phyloP scores from a whole-genome alignment of 495 filamentous ascomycete species.

The Penicillium steckii region DNA sequence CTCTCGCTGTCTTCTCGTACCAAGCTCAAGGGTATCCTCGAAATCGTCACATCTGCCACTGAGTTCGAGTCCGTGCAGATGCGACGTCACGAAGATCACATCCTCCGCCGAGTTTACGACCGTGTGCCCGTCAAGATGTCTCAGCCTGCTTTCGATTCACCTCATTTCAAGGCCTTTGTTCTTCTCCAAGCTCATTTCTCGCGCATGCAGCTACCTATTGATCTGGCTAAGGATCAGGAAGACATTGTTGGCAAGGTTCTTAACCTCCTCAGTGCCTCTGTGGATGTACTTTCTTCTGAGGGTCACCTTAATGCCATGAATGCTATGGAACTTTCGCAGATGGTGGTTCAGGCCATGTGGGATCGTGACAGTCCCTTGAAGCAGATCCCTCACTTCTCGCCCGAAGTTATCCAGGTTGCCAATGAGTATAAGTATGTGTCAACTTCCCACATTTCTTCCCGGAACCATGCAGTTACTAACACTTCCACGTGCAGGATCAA shows the following conservation, averaged over 20 bases:
- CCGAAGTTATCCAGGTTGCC: conserved; percentile 78
- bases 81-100: conserved; percentile 83
- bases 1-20: conserved; percentile 85
- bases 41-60: conserved; percentile 95
- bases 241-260: conserved; percentile 81
- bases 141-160: conserved; percentile 79
- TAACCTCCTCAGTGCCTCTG: conserved; percentile 84
- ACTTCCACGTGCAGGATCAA: conserved; percentile 54
- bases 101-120: conserved; percentile 91
- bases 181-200: conserved; percentile 97
- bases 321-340: conserved; percentile 99
- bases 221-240: conserved; percentile 97
- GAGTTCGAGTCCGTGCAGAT: conserved; percentile 97
- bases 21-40: conserved; percentile 92
- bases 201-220: conserved; percentile 89
- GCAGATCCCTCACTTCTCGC: conserved; percentile 93
- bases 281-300: conserved; percentile 94
- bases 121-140: conserved; percentile 93
- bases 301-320: conserved; percentile 96
- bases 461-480: conserved; percentile 33
- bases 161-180: conserved; percentile 97
- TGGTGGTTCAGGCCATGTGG: conserved; percentile 99
- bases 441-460: not conserved
- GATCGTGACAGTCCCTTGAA: conserved; percentile 94
- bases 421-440: conserved; percentile 72